Evolutionary conservation across 108 stramenopile genomes (phyloP).

Genomic region (Stephanodiscus minutulus): DNA sequence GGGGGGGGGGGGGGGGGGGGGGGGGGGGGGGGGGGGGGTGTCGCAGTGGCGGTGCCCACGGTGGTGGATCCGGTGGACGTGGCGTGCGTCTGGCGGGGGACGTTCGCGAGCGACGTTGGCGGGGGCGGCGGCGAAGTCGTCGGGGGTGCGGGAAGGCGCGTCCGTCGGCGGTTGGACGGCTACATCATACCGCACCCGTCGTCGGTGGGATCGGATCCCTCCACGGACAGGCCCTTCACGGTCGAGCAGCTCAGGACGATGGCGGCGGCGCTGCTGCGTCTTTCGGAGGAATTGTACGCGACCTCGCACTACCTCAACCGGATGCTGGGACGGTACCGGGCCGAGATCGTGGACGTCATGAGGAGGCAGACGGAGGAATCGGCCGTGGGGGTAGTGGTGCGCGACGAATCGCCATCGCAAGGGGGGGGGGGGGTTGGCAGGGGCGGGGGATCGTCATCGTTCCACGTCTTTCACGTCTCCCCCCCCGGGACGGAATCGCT

Average conservation of each 20-base stretch:
- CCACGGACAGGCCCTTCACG: slow-evolving; percentile 4
- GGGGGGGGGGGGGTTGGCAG: background rate
- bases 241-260: slow-evolving; percentile 9
- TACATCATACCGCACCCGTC: slow-evolving; percentile 26
- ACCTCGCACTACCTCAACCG: background rate
- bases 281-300: slow-evolving; percentile 9
- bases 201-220: background rate
- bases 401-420: background rate
- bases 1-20: no score
- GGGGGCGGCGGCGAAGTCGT: background rate
- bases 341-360: slow-evolving; percentile 14
- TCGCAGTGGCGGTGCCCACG: background rate
- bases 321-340: slow-evolving; percentile 12
- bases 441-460: background rate
- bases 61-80: background rate
- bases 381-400: background rate
- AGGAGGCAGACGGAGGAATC: background rate
- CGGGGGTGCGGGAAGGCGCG: background rate
- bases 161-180: slow-evolving; percentile 2
- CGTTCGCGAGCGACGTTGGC: background rate
- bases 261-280: slow-evolving; percentile 10
- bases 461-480: slow-evolving; percentile 22
- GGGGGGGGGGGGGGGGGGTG: background rate
- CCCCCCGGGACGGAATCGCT: slow-evolving; percentile 20
- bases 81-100: background rate